These are phyloP conservation scores for Fusarium begoniae DNA, from an alignment of 2,329 filamentous ascomycete genomes.

Conservation along the genomic window DNA sequence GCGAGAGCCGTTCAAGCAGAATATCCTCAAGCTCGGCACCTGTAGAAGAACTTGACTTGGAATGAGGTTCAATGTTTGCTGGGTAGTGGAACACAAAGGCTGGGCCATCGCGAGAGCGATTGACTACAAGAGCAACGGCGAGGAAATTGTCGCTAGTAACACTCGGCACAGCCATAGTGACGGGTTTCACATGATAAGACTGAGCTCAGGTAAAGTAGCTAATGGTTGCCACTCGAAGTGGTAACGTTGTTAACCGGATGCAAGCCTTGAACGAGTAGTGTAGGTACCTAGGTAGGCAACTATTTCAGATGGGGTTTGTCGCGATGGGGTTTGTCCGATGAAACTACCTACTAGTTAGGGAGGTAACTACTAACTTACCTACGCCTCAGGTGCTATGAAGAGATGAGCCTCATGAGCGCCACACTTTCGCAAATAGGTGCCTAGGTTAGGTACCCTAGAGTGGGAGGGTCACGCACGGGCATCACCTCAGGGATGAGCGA, in stretches of 20 bases:
- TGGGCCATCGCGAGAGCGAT: conserved; percentile 79
- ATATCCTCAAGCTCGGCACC: conserved; percentile 60
- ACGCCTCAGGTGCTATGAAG: conserved; percentile 19
- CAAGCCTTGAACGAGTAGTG: neutral
- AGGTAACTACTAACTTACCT: neutral
- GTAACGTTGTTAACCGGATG: neutral
- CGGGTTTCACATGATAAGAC: conserved; percentile 35
- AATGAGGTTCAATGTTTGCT: conserved; percentile 58
- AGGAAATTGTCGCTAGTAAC: conserved; percentile 67
- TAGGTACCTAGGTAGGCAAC: neutral
- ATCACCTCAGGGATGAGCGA: neutral
- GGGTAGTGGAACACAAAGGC: conserved; percentile 90
- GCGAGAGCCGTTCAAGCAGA: conserved; percentile 57
- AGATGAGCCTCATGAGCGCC: conserved; percentile 33
- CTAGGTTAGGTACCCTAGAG: neutral
- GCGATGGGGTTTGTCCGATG: conserved; percentile 15
- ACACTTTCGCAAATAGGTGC: conserved; percentile 1
- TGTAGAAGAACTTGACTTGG: conserved; percentile 47
- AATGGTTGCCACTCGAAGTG: neutral
- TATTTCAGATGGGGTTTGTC: conserved; percentile 10
- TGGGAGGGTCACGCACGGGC: neutral
- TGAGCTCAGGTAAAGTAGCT: neutral
- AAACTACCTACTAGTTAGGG: neutral
- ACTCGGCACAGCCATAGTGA: conserved; percentile 55
- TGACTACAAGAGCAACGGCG: conserved; percentile 78